Base-by-base conservation (phyloP, 2,329 filamentous ascomycete genomes). In the Graphiopsis chlorocephala region DNA sequence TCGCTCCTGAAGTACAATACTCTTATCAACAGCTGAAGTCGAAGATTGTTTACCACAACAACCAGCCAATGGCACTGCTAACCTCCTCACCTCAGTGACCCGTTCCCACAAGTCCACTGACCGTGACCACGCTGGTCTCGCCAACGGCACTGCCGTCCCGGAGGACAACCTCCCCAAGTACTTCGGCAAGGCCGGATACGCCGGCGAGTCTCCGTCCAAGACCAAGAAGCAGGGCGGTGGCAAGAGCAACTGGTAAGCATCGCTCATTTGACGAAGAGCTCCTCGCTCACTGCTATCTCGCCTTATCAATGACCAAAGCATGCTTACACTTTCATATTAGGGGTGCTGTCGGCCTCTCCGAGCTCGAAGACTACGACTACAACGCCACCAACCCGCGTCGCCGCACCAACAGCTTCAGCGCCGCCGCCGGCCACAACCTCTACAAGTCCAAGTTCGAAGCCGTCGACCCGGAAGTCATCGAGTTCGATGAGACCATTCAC, bases 401-500 rank as follows among this genome's bases (percentile, higher is more conserved):
- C 77, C 93, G 92, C 78, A 96, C 92, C 80, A 98, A 98, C 83
- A 94, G 90, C 77, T 93, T 89, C 81, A 88, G 85, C 73, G 85
- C 90, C 72, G 88, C 87, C 63, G 85, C 87, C 74, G 84, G 87
- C 72, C 82, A 92, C 71, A 85, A 86, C 66, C 87, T 93, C 77
- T 92, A 97, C 82, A 96, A 95, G 85, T 96, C 93, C 80, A 99
- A 99, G 82, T 98, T 97, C 77, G 95, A 99, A 80, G 84, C 91
- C 71, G 85, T 92, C 76, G 95, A 98, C 72, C 84, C 87, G 20
- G 94, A 98, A 74, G 91, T 96, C 74, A 97, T 97, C 71, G 93
- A 98, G 78, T 76, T 73, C 63, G 73, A 76, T 50, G 93, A 97
- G 79, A 85, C 86, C 63, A 68, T 95, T 65, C 92, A 96, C 74